phyloP scores from a whole-genome alignment of 2,329 filamentous ascomycete species.

The Teratosphaeria pseudoeucalypti region DNA sequence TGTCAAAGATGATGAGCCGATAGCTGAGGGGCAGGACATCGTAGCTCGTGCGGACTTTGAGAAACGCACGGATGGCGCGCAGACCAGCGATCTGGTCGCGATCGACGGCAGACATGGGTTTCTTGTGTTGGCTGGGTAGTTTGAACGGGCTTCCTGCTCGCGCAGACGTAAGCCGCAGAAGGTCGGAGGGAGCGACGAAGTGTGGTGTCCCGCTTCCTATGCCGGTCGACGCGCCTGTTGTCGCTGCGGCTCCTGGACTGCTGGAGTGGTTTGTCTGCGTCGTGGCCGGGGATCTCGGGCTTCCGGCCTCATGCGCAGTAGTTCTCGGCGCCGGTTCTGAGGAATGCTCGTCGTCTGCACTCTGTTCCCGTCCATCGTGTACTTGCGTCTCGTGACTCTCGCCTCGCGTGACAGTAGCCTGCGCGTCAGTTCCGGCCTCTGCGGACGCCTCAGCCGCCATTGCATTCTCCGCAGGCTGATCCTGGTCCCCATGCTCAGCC shows the following conservation, averaged over 20 bases:
- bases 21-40: conserved; percentile 95
- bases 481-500: background rate
- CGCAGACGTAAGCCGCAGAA: conserved; percentile 18
- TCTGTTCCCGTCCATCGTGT: background rate
- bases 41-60: conserved; percentile 93
- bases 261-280: background rate
- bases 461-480: background rate
- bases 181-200: conserved; percentile 30
- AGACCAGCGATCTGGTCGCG: conserved; percentile 69
- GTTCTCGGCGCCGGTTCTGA: background rate
- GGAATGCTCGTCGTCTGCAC: background rate
- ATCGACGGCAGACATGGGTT: conserved; percentile 51
- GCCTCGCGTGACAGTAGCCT: background rate
- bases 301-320: background rate
- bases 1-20: conserved; percentile 91
- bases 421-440: background rate
- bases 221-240: background rate
- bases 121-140: conserved; percentile 1
- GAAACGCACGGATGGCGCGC: conserved; percentile 85
- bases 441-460: background rate
- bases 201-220: conserved; percentile 11
- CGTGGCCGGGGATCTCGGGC: background rate
- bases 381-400: background rate
- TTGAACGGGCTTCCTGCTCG: background rate
- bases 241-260: background rate